These are phyloP conservation scores for Acanthamoeba royreba DNA, from an alignment of 208 protist species.

Conservation along the genomic window DNA sequence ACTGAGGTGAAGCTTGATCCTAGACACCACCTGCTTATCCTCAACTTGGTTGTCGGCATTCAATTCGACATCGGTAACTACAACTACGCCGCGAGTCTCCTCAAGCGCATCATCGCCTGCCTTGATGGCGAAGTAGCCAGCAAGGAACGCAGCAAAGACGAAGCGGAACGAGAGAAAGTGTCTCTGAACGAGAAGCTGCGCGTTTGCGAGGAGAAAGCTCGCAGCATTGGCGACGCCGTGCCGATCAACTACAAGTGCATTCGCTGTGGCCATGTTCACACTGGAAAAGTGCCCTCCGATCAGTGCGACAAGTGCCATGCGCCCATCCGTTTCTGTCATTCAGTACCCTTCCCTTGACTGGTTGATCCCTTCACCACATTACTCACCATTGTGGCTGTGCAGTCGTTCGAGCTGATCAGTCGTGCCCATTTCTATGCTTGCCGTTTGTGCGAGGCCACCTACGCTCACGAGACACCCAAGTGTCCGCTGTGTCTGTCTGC, in stretches of 20 bases:
- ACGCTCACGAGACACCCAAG: not conserved
- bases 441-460: not conserved
- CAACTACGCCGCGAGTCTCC: not conserved
- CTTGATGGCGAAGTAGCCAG: not conserved
- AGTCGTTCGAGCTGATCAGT: not conserved
- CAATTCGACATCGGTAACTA: not conserved
- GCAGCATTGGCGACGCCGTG: not conserved
- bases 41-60: not conserved
- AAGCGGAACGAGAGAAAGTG: not conserved
- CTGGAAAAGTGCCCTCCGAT: not conserved
- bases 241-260: not conserved
- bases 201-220: not conserved
- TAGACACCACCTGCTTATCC: not conserved
- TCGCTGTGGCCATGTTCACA: not conserved
- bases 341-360: not conserved
- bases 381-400: not conserved
- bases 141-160: not conserved
- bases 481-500: not conserved
- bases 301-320: not conserved
- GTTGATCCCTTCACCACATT: not conserved
- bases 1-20: not conserved
- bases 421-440: not conserved
- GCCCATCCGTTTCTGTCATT: not conserved
- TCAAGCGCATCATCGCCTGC: not conserved
- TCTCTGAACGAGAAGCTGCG: not conserved